Base-by-base conservation (phyloP, 2,329 filamentous ascomycete species). In the Dactylonectria macrodidyma region DNA sequence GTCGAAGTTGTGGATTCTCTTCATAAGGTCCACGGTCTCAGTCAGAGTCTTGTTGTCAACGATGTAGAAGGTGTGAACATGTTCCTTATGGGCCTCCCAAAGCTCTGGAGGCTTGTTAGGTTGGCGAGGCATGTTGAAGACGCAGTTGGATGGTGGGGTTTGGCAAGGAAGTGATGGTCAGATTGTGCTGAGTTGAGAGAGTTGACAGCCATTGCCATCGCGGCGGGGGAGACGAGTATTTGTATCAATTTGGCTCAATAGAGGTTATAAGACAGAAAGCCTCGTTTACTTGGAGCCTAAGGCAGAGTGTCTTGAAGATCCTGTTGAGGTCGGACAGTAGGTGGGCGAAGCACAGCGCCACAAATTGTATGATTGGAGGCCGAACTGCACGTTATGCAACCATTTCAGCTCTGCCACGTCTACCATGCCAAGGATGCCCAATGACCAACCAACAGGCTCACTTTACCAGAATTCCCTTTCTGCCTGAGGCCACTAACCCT, bases 71-170 rank as follows among this genome's bases (percentile, higher is more conserved):
- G 14, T 8, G 47, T 36, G 34, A 19, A 66, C 62, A 2, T 24
- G 33, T n/a, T 61, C 33, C 63, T 61, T 61, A 5, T 57, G 51
- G 8, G 22, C 52, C 10, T 62, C 58, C 63, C 63, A 66, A 22
- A 51, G 44, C 7, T 38, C 14, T 14, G 22, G 22, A 2, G 59
- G 5, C 34, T 61, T 61, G 8, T 16, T 51, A 3, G 57, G 57
- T 41, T 41, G 19, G 1, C 41, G 46, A 30, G 57, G 57, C 57
- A 59, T 59, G n/a, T 9, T 59, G 44, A 26, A 30, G 36, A 41
- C 16, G 41, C 8, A 7, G 41, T 41, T 41, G 36, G 5, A 41
- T 14, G 8, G 41, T 8, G 14, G 8, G 5, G 6, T 44, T 44
- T 44, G 41, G 5, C 41, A 44, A 44, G 16, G 7, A n/a, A 6